Base-by-base conservation (phyloP, 2,329 filamentous ascomycete species). In the Monosporascus sp. region DNA sequence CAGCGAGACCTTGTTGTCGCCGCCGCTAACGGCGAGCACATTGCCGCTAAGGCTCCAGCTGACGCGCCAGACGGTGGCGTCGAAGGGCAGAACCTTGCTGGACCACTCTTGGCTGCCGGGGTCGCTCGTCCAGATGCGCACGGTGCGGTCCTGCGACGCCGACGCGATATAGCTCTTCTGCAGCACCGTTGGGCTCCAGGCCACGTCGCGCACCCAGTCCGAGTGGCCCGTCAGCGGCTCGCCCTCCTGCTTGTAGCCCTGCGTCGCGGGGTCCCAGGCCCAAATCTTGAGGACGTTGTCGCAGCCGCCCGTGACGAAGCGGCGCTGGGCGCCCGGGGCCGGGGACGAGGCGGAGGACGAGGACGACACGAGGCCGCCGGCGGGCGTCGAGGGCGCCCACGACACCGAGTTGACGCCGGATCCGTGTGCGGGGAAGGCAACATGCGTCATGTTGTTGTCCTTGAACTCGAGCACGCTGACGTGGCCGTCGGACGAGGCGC, bases 11-110 rank as follows among this genome's bases (percentile, higher is more conserved):
- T 95, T 92, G 79, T 99, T 99, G 74, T 99, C 93, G 25, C 88
- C 90, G 39, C 90, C 90, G 68, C 89, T 94, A 57, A 97, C 90
- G 9, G 94, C 94, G 63, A 99, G 79, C 20, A 97, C 92, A 69
- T 99, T 99, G 50, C 94, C 94, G 71, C 90, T 96, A 68, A 97
- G 78, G 64, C 91, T 96, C 94, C 94, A 99, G 79, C 90, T 97
- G 46, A 97, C 94, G 52, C 94, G 85, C 94, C 94, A 99, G 54
- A 96, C 82, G 47, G 92, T 87, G 5, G 88, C 85, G 56, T 97
- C 93, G 63, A 99, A 96, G 64, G 87, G 84, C 59, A 99, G 80
- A 41, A 88, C 84, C 71, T 95, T 94, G 72, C 83, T 86, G 54
- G 86, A 84, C 94, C 94, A 99, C 65, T 90, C 82, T 17, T 83